A percentile compares a stretch with the other conserved stretches of the same genome.
These are phyloP conservation scores for Stephania cephalantha DNA, from an alignment of 164 flowering plant genomes.

Conservation along the genomic window DNA sequence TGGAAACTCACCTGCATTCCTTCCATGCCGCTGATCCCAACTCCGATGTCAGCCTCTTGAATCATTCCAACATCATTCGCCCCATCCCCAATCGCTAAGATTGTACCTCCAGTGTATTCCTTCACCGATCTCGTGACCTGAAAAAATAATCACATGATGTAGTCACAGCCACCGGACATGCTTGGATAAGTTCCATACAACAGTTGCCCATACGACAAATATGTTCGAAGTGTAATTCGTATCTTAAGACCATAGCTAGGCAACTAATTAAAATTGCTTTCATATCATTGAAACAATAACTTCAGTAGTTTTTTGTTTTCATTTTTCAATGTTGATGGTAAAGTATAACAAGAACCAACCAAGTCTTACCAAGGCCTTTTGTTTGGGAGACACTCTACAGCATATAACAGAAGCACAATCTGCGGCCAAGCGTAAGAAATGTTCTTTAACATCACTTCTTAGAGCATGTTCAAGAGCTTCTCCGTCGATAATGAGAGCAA, in stretches of 20 bases:
- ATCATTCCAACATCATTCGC: conserved; percentile 78
- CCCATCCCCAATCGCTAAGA: conserved; percentile 66
- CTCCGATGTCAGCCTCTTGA: conserved; percentile 67
- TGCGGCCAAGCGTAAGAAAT: conserved; percentile 49
- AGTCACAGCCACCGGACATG: no score
- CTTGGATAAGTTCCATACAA: no score
- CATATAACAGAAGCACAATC: conserved; percentile 64
- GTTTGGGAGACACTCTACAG: conserved; percentile 70
- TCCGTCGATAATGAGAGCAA: conserved; percentile 61
- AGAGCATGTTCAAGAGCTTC: conserved; percentile 46
- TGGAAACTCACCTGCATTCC: conserved; percentile 59
- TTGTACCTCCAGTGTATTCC: conserved; percentile 45
- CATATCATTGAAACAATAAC: no score
- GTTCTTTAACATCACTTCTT: conserved; percentile 34
- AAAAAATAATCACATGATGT: not conserved
- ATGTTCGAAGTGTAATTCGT: no score
- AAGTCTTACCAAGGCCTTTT: conserved; percentile 57
- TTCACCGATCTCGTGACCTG: conserved; percentile 49
- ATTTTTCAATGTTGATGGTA: no score
- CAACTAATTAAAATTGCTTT: no score
- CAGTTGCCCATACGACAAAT: no score
- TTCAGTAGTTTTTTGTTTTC: no score
- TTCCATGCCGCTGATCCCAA: conserved; percentile 69
- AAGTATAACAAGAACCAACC: no score
- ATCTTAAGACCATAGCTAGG: no score